phyloP scores from a whole-genome alignment of 2,329 filamentous ascomycete species.

The Neospermospora avenae region DNA sequence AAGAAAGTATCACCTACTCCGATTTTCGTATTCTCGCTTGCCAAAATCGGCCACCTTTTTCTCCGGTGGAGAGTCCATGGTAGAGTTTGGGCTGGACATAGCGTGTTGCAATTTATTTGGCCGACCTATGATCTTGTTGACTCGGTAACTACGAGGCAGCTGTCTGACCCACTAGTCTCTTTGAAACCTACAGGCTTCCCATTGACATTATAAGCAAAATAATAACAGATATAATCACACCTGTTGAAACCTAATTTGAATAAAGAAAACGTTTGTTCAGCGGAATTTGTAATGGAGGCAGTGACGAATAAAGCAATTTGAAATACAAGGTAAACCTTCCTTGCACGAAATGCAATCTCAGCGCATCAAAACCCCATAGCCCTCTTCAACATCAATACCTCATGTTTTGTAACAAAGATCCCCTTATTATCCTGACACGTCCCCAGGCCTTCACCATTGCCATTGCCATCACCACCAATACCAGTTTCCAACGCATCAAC shows the following conservation, averaged over 20 bases:
- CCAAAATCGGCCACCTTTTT: too few relatives aligned
- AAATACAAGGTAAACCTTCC: background rate
- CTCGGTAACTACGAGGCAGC: too few relatives aligned
- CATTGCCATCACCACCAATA: conserved; percentile 39
- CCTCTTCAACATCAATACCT: conserved; percentile 45
- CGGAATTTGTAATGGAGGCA: background rate
- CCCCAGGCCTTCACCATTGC: conserved; percentile 38
- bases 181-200: too few relatives aligned
- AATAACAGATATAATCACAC: too few relatives aligned
- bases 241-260: too few relatives aligned
- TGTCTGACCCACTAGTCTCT: too few relatives aligned
- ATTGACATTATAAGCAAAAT: too few relatives aligned
- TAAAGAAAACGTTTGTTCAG: too few relatives aligned
- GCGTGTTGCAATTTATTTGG: too few relatives aligned
- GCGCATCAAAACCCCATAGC: conserved; percentile 21
- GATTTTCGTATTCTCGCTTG: too few relatives aligned
- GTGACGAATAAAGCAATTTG: background rate
- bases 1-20: too few relatives aligned
- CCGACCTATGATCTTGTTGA: background rate
- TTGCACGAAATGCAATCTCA: background rate
- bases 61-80: too few relatives aligned
- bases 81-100: background rate
- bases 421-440: conserved; percentile 29
- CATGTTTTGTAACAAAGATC: conserved; percentile 52
- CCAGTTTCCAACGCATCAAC: conserved; percentile 43